Evolutionary conservation across 371 early-diverging fungal species (phyloP).

Genomic region (Chytridium lagenaria): DNA sequence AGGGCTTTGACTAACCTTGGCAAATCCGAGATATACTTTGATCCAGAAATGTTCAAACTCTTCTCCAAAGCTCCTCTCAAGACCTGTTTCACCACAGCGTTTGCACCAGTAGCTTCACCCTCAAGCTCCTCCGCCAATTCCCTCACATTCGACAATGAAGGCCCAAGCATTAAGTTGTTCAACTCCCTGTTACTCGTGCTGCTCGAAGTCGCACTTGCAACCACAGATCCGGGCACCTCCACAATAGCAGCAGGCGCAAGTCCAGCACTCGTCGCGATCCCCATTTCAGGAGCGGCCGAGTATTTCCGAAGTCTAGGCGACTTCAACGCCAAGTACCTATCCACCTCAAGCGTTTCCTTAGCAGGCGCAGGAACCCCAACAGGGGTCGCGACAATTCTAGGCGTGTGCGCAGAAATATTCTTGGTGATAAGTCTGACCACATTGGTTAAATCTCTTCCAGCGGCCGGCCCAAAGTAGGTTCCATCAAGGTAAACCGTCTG

Average conservation of each 20-base stretch:
- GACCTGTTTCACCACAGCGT: slow-evolving; percentile 23
- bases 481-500: slow-evolving; percentile 87
- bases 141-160: slow-evolving; percentile 37
- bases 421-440: slow-evolving; percentile 32
- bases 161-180: slow-evolving; percentile 31
- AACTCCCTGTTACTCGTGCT: neutral
- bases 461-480: slow-evolving; percentile 43
- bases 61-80: slow-evolving; percentile 25
- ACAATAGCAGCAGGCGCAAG: slow-evolving; percentile 2
- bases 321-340: slow-evolving; percentile 17
- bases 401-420: slow-evolving; percentile 15
- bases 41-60: slow-evolving; percentile 29
- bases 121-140: slow-evolving; percentile 38
- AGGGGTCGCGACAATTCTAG: slow-evolving; percentile 13
- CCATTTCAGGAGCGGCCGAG: neutral
- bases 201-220: neutral
- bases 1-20: slow-evolving; percentile 35
- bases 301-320: slow-evolving; percentile 20
- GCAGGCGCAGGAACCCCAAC: neutral
- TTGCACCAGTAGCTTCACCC: neutral
- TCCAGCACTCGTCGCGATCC: neutral
- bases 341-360: neutral
- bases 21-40: slow-evolving; percentile 47
- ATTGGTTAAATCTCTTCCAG: slow-evolving; percentile 53
- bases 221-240: slow-evolving; percentile 21